Evolutionary conservation across 2,329 filamentous ascomycete genomes (phyloP), one percentile per base, ranked within the genome.

Genomic region (Teratosphaeria viscida): DNA sequence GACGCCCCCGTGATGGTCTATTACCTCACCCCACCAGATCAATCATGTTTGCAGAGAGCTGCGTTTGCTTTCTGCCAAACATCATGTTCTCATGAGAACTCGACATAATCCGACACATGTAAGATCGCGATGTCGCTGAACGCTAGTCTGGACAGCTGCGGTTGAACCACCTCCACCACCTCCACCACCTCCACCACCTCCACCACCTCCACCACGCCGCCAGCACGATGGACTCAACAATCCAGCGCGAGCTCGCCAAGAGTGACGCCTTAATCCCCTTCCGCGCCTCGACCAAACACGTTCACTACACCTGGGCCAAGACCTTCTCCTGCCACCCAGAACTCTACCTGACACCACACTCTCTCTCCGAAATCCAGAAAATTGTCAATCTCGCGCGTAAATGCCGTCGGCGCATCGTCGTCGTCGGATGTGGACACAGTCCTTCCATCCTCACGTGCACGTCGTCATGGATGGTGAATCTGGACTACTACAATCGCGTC

Each of bases 381-480:
- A 80, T 88, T 56, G 83, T 96, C 62, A 86, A 81, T 52, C 82
- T 96, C 26, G 94, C 94, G 5, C 86, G 89, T 61, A 82, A 81
- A 75, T 94, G 89, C 74, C 85, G 91, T 52, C 86, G 89, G 54
- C 87, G 91, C 61, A 77, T 99, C 61, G 88, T 92, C 39, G 89
- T 88, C 5, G 87, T 92, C n/a, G 92, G 94, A 61, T 92, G 88
- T 68, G 90, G 86, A 59, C 92, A 99, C 77, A 96, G 92, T 58
- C 94, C 92, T 7, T 95, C 88, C 64, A 88, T 92, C 70, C 77
- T 99, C 52, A 97, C 92, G 4, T 95, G 90, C 75, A 95, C 92
- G 5, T 94, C 89, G 16, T 89, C 88, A 64, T 97, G 94, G 94
- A 85, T 96, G 71, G 79, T 97, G 66, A 97, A 96, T 73, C 83